Percentiles rank a stretch among this genome's conserved stretches.
phyloP scores from a whole-genome alignment of 2,329 filamentous ascomycete species.

The Fusarium haematococcum region DNA sequence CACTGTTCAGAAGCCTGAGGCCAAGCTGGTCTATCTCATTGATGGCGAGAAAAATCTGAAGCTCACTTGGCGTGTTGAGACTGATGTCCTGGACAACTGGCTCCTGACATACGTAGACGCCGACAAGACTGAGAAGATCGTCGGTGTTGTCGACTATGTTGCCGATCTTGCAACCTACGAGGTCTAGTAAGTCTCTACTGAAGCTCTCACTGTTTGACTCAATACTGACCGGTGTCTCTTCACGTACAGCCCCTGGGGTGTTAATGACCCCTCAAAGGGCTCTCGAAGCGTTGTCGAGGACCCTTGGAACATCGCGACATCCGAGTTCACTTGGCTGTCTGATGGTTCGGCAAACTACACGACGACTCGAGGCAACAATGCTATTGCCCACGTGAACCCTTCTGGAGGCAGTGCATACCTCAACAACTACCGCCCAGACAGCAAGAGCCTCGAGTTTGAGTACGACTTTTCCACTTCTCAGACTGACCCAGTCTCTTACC shows the following conservation, averaged over 20 bases:
- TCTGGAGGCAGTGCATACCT: slow-evolving; percentile 52
- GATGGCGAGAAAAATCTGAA: slow-evolving; percentile 59
- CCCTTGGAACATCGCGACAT: slow-evolving; percentile 60
- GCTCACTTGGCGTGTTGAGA: slow-evolving; percentile 69
- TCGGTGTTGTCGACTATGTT: slow-evolving; percentile 69
- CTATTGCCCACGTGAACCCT: slow-evolving; percentile 61
- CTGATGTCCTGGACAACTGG: slow-evolving; percentile 68
- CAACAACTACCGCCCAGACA: slow-evolving; percentile 60
- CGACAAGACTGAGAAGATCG: slow-evolving; percentile 57
- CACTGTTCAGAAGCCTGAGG: slow-evolving; percentile 63
- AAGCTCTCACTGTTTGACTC: neutral
- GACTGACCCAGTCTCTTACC: slow-evolving; percentile 56
- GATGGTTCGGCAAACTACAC: slow-evolving; percentile 62
- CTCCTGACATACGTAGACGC: slow-evolving; percentile 70
- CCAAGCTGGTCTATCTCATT: slow-evolving; percentile 66
- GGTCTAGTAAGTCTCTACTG: slow-evolving; percentile 55
- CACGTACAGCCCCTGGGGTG: slow-evolving; percentile 58
- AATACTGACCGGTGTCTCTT: neutral
- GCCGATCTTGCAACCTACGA: slow-evolving; percentile 63
- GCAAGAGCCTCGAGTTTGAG: slow-evolving; percentile 57
- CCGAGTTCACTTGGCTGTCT: slow-evolving; percentile 65
- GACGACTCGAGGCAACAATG: slow-evolving; percentile 70
- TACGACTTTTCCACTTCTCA: slow-evolving; percentile 55
- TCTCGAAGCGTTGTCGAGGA: slow-evolving; percentile 57
- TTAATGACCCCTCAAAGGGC: slow-evolving; percentile 66